Evolutionary conservation across 805 yeast genomes (phyloP).

Genomic region (Sporopachydermia lactativora): DNA sequence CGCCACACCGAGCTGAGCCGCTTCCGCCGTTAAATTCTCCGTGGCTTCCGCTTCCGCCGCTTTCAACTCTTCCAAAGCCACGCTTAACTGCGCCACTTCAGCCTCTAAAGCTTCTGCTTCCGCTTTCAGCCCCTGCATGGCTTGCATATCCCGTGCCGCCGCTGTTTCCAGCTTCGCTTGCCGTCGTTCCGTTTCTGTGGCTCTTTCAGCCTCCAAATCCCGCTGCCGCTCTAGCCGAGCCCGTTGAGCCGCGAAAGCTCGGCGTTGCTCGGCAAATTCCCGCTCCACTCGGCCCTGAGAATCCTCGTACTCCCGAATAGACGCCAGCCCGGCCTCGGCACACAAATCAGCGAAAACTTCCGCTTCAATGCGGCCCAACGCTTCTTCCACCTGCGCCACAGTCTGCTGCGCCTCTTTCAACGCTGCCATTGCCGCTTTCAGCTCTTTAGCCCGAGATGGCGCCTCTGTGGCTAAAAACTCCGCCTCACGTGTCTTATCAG

Average conservation of each 20-base stretch:
- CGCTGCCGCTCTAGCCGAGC: conserved; percentile 45
- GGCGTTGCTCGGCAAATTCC: conserved; percentile 31
- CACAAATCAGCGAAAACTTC: conserved; percentile 35
- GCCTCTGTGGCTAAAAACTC: conserved; percentile 8
- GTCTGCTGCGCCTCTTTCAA: conserved; percentile 22
- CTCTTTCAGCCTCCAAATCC: conserved; percentile 49
- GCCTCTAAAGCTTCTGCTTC: conserved; percentile 26
- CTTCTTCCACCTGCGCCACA: conserved; percentile 20
- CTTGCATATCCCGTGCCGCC: conserved; percentile 25
- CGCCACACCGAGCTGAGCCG: conserved; percentile 2
- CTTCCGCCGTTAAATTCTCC: conserved; percentile 9
- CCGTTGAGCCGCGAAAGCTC: conserved; percentile 47
- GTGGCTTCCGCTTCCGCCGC: conserved; percentile 16
- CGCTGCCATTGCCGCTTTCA: conserved; percentile 23
- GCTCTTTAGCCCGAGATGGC: conserved; percentile 11
- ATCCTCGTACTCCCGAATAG: conserved; percentile 55
- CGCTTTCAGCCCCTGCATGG: conserved; percentile 21
- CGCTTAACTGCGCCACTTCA: conserved; percentile 25
- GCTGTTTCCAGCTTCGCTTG: conserved; percentile 19
- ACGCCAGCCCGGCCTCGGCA: conserved; percentile 32
- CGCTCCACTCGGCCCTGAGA: conserved; percentile 33
- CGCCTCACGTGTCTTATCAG: conserved; percentile 17
- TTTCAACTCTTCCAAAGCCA: conserved; percentile 23
- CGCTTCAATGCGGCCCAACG: conserved; percentile 12
- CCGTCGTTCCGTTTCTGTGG: conserved; percentile 34